Conservation (phyloP, 345 rosid species). For the Clarkia xantiana region DNA sequence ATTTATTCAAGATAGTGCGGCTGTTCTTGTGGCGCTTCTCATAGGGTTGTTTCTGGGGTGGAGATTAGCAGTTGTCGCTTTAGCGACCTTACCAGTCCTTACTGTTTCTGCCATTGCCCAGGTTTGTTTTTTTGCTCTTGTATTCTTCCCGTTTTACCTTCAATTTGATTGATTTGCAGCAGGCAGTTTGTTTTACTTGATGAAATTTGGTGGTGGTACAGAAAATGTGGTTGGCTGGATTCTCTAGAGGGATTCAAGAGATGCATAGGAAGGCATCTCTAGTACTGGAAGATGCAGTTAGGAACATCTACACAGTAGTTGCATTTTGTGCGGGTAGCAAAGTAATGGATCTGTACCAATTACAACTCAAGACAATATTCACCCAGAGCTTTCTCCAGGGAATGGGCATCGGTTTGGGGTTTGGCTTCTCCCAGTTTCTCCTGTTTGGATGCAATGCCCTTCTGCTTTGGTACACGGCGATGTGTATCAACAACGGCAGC, state of each 20-base stretch:
- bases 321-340: slow-evolving; percentile 98
- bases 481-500: slow-evolving; percentile 31
- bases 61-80: slow-evolving; percentile 90
- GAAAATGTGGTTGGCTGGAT: slow-evolving; percentile 99
- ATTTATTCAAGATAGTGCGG: slow-evolving; percentile 92
- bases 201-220: slow-evolving; percentile 21
- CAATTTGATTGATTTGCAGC: neutral
- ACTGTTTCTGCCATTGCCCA: slow-evolving; percentile 87
- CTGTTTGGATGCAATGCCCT: slow-evolving; percentile 98
- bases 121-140: slow-evolving; percentile 57
- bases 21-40: slow-evolving; percentile 74
- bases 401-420: slow-evolving; percentile 88
- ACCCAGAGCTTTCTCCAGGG: slow-evolving; percentile 83
- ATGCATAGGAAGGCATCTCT: slow-evolving; percentile 98
- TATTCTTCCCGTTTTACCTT: too few relatives aligned
- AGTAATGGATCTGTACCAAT: slow-evolving; percentile 94
- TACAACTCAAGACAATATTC: slow-evolving; percentile 71
- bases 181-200: neutral
- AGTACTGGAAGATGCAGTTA: slow-evolving; percentile 98
- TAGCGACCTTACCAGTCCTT: slow-evolving; percentile 85
- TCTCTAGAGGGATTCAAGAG: slow-evolving; percentile 98
- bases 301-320: slow-evolving; percentile 97
- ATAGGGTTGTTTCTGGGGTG: slow-evolving; percentile 85
- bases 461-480: slow-evolving; percentile 89
- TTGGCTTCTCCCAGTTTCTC: slow-evolving; percentile 98